A percentile compares a stretch with the other conserved stretches of the same genome.
Evolutionary conservation across 2,329 filamentous ascomycete species (phyloP).

Genomic region (Botryotinia globosa): DNA sequence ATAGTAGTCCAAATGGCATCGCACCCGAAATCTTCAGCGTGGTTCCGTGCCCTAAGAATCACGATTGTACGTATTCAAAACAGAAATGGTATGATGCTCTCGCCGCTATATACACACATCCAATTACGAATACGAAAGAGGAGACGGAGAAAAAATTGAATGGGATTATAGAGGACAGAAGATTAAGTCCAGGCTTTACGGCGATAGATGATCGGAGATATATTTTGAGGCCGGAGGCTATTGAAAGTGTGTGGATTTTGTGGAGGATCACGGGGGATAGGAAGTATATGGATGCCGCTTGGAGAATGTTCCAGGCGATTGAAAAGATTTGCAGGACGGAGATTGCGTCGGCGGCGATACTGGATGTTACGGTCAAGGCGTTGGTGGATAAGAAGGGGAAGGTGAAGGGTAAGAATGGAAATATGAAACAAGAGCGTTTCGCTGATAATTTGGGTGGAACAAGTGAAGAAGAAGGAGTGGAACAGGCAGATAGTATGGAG

Average conservation of each 20-base stretch:
- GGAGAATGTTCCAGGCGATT: conserved; percentile 49
- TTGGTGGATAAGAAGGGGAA: conserved; percentile 53
- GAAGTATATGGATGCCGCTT: conserved; percentile 44
- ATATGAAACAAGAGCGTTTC: neutral
- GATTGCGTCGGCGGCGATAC: conserved; percentile 45
- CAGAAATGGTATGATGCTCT: conserved; percentile 52
- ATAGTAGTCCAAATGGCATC: conserved; percentile 54
- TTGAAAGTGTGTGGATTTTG: conserved; percentile 67
- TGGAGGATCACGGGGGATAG: conserved; percentile 35
- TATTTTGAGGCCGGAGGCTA: conserved; percentile 54
- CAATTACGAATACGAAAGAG: neutral
- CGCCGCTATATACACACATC: neutral
- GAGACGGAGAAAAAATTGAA: conserved; percentile 24
- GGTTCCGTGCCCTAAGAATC: conserved; percentile 29
- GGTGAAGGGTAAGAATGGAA: neutral
- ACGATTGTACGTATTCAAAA: conserved; percentile 34
- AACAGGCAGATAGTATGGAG: conserved; percentile 46
- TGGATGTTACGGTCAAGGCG: conserved; percentile 40
- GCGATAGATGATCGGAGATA: conserved; percentile 31
- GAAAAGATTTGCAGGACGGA: conserved; percentile 44
- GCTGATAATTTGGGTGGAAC: neutral
- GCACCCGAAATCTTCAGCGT: conserved; percentile 59
- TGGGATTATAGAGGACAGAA: conserved; percentile 23
- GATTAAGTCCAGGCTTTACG: conserved; percentile 31
- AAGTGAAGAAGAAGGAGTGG: neutral